These are phyloP conservation scores for Hypoxylon fuscum DNA, from an alignment of 495 filamentous ascomycete genomes.

Conservation along the genomic window DNA sequence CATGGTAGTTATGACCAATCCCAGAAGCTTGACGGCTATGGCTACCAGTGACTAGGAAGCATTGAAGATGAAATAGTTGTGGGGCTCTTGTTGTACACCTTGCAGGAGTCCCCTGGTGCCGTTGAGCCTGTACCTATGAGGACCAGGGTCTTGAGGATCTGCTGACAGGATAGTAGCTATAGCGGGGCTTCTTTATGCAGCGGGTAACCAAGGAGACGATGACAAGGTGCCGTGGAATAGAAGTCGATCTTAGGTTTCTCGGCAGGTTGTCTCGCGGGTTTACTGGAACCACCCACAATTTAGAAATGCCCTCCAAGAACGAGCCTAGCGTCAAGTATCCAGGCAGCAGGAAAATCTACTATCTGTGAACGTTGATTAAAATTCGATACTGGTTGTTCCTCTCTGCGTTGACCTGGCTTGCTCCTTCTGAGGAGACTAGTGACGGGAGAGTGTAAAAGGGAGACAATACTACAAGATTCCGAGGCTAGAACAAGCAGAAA, in stretches of 20 bases:
- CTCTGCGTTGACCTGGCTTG: conserved; percentile 10
- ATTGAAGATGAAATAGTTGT: conserved; percentile 43
- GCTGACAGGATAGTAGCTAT: conserved; percentile 48
- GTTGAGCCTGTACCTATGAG: conserved; percentile 39
- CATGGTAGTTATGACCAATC: conserved; percentile 39
- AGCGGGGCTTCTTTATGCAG: conserved; percentile 44
- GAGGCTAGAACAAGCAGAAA: conserved; percentile 1
- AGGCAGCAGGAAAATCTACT: conserved; percentile 11
- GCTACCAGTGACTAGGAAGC: conserved; percentile 37
- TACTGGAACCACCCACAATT: conserved; percentile 36
- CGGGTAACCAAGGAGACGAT: conserved; percentile 37
- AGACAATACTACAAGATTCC: conserved; percentile 8
- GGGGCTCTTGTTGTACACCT: conserved; percentile 45
- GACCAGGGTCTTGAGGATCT: conserved; percentile 45
- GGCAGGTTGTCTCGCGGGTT: conserved; percentile 28
- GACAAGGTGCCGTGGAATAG: conserved; percentile 36
- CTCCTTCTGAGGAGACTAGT: conserved; percentile 19
- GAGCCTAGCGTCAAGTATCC: conserved; percentile 15
- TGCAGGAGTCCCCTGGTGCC: conserved; percentile 40
- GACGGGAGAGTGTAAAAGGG: conserved; percentile 12
- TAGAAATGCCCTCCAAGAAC: conserved; percentile 18
- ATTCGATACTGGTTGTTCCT: conserved; percentile 10
- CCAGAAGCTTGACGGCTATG: conserved; percentile 39
- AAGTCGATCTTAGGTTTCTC: conserved; percentile 36
- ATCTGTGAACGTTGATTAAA: conserved; percentile 10